Conservation (phyloP, 495 filamentous ascomycete genomes). For the Hypoxylon subgilvum region DNA sequence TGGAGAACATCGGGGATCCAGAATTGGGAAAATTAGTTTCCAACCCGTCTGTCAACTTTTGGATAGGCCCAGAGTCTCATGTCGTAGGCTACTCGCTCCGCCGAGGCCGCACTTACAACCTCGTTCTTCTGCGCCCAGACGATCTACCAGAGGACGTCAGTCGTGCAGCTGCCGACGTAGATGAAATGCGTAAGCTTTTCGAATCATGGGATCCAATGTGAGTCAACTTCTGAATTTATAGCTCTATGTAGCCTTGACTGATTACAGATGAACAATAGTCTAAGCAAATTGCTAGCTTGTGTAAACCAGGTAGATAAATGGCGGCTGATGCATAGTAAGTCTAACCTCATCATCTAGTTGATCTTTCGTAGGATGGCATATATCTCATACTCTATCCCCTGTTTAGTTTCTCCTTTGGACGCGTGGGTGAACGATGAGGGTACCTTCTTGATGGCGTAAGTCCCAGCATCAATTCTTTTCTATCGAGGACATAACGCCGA, state of each 20-base stretch:
- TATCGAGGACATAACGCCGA: not conserved
- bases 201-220: constrained; percentile 58
- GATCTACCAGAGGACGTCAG: constrained; percentile 54
- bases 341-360: not conserved
- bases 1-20: constrained; percentile 54
- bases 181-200: constrained; percentile 59
- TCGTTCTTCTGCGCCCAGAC: constrained; percentile 62
- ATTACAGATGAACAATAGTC: not conserved
- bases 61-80: constrained; percentile 67
- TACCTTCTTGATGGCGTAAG: constrained; percentile 49
- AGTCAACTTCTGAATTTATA: not conserved
- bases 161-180: constrained; percentile 49
- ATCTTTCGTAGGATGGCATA: not conserved
- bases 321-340: constrained; percentile 51
- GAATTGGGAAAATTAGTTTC: constrained; percentile 55
- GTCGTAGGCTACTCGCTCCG: constrained; percentile 64
- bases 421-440: constrained; percentile 50
- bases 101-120: constrained; percentile 60
- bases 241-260: not conserved
- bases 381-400: constrained; percentile 6
- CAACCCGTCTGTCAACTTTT: constrained; percentile 69
- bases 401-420: constrained; percentile 34
- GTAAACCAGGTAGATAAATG: constrained; percentile 58
- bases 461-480: not conserved
- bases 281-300: constrained; percentile 53